Conservation (phyloP, 495 filamentous ascomycete species). For the Melanomma pulvis-pyrius region DNA sequence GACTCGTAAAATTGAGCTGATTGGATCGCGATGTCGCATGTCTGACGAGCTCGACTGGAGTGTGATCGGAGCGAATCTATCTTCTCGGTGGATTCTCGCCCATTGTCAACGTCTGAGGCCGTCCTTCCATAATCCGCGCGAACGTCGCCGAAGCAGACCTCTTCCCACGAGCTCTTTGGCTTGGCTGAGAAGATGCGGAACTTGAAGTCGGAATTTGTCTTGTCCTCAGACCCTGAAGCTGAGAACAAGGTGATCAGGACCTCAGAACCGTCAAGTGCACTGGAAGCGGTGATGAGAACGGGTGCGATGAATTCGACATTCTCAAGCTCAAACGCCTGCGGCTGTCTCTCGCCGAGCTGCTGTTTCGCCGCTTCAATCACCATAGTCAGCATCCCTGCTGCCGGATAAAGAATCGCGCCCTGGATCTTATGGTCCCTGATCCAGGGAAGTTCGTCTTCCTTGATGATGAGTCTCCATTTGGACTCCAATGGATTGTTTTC, state of each 20-base stretch:
- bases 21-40: not conserved
- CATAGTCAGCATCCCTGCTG: slow-evolving; percentile 13
- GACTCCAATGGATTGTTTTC: not conserved
- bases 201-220: not conserved
- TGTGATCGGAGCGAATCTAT: not conserved
- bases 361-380: slow-evolving; percentile 13
- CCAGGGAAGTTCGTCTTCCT: not conserved
- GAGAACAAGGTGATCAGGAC: not conserved
- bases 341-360: not conserved
- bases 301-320: slow-evolving; percentile 1
- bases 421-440: slow-evolving; percentile 23
- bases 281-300: not conserved
- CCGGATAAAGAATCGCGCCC: slow-evolving; percentile 56
- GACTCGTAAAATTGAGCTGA: not conserved
- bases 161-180: not conserved
- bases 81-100: not conserved
- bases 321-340: not conserved
- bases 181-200: slow-evolving; percentile 1
- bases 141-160: slow-evolving; percentile 1
- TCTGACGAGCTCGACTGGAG: not conserved
- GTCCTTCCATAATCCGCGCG: not conserved
- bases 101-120: slow-evolving; percentile 4
- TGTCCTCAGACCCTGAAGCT: not conserved
- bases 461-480: slow-evolving; percentile 10
- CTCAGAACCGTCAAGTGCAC: not conserved